Conservation (phyloP, 2,329 filamentous ascomycete species). For the Colletotrichum tanaceti region DNA sequence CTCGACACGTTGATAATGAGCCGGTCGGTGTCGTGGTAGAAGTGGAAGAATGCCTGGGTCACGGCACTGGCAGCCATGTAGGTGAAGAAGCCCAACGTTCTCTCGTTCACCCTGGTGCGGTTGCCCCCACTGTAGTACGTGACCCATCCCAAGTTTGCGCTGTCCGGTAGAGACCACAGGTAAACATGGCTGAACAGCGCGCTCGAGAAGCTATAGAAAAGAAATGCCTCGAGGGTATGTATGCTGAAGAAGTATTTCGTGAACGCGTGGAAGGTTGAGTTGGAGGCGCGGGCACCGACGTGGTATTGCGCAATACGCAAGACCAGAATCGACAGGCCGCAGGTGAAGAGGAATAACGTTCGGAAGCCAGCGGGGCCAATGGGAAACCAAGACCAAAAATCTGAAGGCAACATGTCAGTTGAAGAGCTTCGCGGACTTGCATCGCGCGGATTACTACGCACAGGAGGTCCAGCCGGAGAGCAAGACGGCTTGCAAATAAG, state of each 20-base stretch:
- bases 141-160: conserved; percentile 77
- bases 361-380: conserved; percentile 80
- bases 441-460: conserved; percentile 56
- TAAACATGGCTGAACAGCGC: conserved; percentile 85
- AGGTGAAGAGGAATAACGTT: conserved; percentile 79
- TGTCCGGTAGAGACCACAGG: conserved; percentile 74
- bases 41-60: conserved; percentile 75
- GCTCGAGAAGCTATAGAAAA: conserved; percentile 82
- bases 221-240: conserved; percentile 74
- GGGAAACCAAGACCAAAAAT: conserved; percentile 89
- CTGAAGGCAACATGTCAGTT: conserved; percentile 55
- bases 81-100: conserved; percentile 81
- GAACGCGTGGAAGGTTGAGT: conserved; percentile 75
- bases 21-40: conserved; percentile 79
- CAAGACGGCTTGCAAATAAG: conserved; percentile 78
- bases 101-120: conserved; percentile 84
- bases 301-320: conserved; percentile 88
- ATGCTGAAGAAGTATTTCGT: conserved; percentile 66
- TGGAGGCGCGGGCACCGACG: conserved; percentile 76
- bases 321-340: conserved; percentile 81
- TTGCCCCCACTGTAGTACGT: conserved; percentile 74
- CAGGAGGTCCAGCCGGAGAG: conserved; percentile 77
- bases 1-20: conserved; percentile 61
- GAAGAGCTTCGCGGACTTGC: conserved; percentile 16
- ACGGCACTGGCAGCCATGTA: conserved; percentile 76